These are phyloP conservation scores for Fusarium haematococcum DNA, from an alignment of 2,329 filamentous ascomycete genomes.

Conservation along the genomic window DNA sequence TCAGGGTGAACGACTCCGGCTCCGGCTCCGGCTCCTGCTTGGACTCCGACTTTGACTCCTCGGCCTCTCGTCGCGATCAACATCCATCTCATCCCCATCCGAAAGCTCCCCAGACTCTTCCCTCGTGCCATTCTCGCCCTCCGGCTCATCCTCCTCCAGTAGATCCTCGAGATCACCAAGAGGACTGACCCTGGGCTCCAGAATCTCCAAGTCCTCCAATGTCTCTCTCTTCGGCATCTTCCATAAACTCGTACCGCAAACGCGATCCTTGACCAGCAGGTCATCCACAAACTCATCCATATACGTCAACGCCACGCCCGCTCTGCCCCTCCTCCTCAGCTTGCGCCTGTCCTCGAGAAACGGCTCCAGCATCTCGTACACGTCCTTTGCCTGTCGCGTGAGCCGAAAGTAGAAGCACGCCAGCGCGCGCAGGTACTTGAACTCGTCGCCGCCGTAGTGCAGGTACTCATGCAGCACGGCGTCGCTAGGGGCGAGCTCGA, in stretches of 20 bases:
- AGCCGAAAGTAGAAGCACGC: slow-evolving; percentile 94
- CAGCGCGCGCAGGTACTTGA: slow-evolving; percentile 89
- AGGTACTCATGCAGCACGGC: slow-evolving; percentile 86
- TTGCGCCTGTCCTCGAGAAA: slow-evolving; percentile 86
- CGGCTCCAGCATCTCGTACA: slow-evolving; percentile 85
- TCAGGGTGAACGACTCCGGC: slow-evolving; percentile 45
- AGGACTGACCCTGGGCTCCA: slow-evolving; percentile 88
- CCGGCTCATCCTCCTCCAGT: slow-evolving; percentile 67
- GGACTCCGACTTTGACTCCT: slow-evolving; percentile 38
- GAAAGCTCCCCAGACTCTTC: slow-evolving; percentile 57
- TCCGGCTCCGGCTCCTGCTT: slow-evolving; percentile 25
- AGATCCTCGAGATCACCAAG: slow-evolving; percentile 83
- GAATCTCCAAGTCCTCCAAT: slow-evolving; percentile 87
- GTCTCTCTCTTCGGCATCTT: slow-evolving; percentile 86
- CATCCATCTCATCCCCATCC: slow-evolving; percentile 54
- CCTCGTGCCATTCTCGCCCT: slow-evolving; percentile 44
- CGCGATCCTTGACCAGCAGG: slow-evolving; percentile 85
- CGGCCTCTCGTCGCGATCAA: slow-evolving; percentile 49
- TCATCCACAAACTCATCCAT: slow-evolving; percentile 97
- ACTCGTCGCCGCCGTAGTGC: slow-evolving; percentile 77
- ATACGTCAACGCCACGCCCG: slow-evolving; percentile 80
- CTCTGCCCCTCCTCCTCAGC: slow-evolving; percentile 79
- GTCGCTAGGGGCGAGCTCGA: slow-evolving; percentile 86
- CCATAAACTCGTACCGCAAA: slow-evolving; percentile 92
- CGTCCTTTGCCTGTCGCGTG: slow-evolving; percentile 83